A percentile compares a stretch with the other conserved stretches of the same genome.
Conservation (phyloP, 2,329 filamentous ascomycete species). For the Bisporella sp. region DNA sequence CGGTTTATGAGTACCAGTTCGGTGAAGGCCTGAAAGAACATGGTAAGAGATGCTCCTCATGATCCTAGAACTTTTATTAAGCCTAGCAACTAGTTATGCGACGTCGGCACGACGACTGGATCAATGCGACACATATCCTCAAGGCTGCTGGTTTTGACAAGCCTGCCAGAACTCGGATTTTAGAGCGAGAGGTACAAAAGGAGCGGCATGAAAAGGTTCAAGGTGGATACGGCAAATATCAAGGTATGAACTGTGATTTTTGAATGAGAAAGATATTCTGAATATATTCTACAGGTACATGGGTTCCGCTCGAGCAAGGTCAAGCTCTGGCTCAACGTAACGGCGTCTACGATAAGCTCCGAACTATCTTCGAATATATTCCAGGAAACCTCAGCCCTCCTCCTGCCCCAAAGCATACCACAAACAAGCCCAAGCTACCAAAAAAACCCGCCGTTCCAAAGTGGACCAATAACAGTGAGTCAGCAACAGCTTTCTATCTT, state of each 20-base stretch:
- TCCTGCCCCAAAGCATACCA: slow-evolving; percentile 86
- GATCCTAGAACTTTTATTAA: not conserved
- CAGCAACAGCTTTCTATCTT: slow-evolving; percentile 10
- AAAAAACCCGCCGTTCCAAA: slow-evolving; percentile 60
- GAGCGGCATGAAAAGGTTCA: slow-evolving; percentile 97
- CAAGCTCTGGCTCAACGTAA: slow-evolving; percentile 80
- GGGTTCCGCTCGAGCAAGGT: slow-evolving; percentile 84
- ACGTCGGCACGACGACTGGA: slow-evolving; percentile 87
- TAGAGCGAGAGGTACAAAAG: slow-evolving; percentile 95
- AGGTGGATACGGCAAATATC: slow-evolving; percentile 97
- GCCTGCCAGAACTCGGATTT: slow-evolving; percentile 85
- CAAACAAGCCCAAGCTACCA: slow-evolving; percentile 75
- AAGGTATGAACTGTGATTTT: slow-evolving; percentile 43
- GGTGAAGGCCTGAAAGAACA: slow-evolving; percentile 71
- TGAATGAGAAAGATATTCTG: slow-evolving; percentile 6
- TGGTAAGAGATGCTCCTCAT: slow-evolving; percentile 33
- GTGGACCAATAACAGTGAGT: slow-evolving; percentile 39
- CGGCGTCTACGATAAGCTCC: slow-evolving; percentile 74
- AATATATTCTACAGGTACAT: slow-evolving; percentile 59
- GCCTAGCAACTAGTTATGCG: slow-evolving; percentile 60
- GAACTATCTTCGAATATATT: slow-evolving; percentile 82
- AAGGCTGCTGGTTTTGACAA: slow-evolving; percentile 98
- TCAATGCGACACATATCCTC: slow-evolving; percentile 98
- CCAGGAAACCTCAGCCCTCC: slow-evolving; percentile 83
- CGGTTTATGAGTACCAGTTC: slow-evolving; percentile 90